Conservation (phyloP, 148 eudicot genomes). For the Agrostemma githago region DNA sequence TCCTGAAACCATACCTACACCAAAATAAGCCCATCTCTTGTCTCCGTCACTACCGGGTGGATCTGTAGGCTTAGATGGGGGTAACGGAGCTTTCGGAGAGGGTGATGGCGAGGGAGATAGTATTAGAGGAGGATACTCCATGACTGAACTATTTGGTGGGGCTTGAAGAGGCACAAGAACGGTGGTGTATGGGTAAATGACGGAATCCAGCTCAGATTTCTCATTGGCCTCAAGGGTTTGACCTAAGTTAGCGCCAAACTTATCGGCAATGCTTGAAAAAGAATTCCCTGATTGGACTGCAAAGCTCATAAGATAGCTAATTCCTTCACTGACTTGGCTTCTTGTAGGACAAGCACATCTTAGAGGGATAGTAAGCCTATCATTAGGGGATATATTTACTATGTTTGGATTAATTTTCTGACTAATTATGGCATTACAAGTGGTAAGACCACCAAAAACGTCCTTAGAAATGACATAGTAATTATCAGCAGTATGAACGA, state of each 20-base stretch:
- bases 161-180: constrained; percentile 59
- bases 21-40: constrained; percentile 36
- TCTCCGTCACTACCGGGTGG: constrained; percentile 15
- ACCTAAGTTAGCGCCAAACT: constrained; percentile 47
- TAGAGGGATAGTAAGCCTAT: constrained; percentile 51
- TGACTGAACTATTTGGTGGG: constrained; percentile 46
- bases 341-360: constrained; percentile 90
- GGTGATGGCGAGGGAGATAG: constrained; percentile 34
- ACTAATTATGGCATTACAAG: constrained; percentile 52
- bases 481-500: constrained; percentile 26
- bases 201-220: constrained; percentile 36
- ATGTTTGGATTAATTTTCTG: constrained; percentile 31
- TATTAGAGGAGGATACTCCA: constrained; percentile 26
- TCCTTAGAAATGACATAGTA: constrained; percentile 33
- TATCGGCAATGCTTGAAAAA: constrained; percentile 27
- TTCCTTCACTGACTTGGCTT: constrained; percentile 49
- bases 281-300: constrained; percentile 29
- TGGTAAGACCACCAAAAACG: constrained; percentile 61
- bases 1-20: constrained; percentile 43
- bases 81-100: constrained; percentile 10
- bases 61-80: constrained; percentile 2
- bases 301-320: constrained; percentile 62
- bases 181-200: constrained; percentile 53
- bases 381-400: constrained; percentile 25
- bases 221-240: constrained; percentile 58